Conservation (phyloP, 1,284 basidiomycete genomes). For the Papiliotrema nemorosa region DNA sequence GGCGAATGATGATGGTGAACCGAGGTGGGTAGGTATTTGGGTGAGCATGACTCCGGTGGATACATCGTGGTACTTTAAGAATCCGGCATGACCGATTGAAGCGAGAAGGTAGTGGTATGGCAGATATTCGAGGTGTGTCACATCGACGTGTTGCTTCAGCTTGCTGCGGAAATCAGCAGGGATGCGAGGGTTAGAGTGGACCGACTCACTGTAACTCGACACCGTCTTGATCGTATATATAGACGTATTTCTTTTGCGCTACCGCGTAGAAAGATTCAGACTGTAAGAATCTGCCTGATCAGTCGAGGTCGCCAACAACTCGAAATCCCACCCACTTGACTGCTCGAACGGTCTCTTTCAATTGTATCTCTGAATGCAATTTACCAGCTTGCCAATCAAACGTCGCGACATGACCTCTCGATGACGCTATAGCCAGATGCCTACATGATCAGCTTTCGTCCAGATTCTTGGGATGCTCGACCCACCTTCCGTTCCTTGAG, state of each 20-base stretch:
- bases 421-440: slow-evolving; percentile 78
- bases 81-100: slow-evolving; percentile 79
- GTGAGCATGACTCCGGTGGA: slow-evolving; percentile 85
- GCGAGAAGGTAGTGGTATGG: slow-evolving; percentile 95
- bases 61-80: slow-evolving; percentile 95
- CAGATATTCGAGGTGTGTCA: slow-evolving; percentile 84
- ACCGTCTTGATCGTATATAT: slow-evolving; percentile 92
- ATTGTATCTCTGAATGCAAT: slow-evolving; percentile 81
- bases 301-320: neutral
- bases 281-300: slow-evolving; percentile 69
- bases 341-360: slow-evolving; percentile 81
- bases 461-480: slow-evolving; percentile 17
- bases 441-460: slow-evolving; percentile 47
- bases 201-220: slow-evolving; percentile 73
- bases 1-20: slow-evolving; percentile 78
- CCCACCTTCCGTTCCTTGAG: slow-evolving; percentile 82
- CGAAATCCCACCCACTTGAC: slow-evolving; percentile 62
- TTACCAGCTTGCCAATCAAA: slow-evolving; percentile 92
- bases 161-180: slow-evolving; percentile 27
- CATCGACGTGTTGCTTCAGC: slow-evolving; percentile 71
- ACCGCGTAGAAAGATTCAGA: slow-evolving; percentile 91
- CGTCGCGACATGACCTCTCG: slow-evolving; percentile 83
- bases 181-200: neutral
- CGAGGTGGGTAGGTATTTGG: slow-evolving; percentile 86
- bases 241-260: slow-evolving; percentile 94